Base-by-base conservation (phyloP, 306 rosid genomes). In the Quercus gilva region DNA sequence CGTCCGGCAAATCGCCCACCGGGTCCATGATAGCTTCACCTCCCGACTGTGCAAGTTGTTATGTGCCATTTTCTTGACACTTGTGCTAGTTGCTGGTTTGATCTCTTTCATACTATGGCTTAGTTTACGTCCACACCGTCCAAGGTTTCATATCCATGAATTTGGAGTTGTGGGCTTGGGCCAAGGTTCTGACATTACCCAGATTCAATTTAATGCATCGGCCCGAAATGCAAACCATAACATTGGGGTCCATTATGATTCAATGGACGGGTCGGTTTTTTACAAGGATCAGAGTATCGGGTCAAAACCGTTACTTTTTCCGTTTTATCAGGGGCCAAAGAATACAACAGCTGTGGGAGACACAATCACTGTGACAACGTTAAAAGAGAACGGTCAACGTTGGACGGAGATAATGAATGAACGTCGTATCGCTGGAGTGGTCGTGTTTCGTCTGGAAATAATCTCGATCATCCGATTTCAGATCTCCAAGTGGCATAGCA, bases 51-150 rank as follows among this genome's bases (percentile, higher is more conserved):
- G 91, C 69, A 92, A 91, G 80, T 29, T 91, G 45, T 19, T 94
- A 18, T 94, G 99, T 86, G 69, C 91, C 64, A 81, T 87, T 33
- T 87, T 94, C 83, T 78, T 94, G 67, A 55, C 85, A 75, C 81
- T 94, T 5, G 90, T 94, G 0, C 58, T 87, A 4, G 74, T 91
- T 2, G 43, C 86, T 17, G 99, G 94, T 45, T n/a, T 92, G 21
- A 58, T 90, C 11, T 25, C 78, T 5, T 95, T 94, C 78, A 91
- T 95, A 58, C 81, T 90, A 20, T 95, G 95, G 95, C 90, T 95
- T 64, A 92, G 99, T 79, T 82, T 95, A 3, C 90, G 97, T 0
- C 99, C 99, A 0, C 99, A 95, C 76, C 88, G 99, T 14, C 99
- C 99, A 41, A 86, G 99, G 11, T 79, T 95, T 68, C 74, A 71